Conservation (phyloP, 352 stramenopile genomes). For the Aphanomyces invadans region DNA sequence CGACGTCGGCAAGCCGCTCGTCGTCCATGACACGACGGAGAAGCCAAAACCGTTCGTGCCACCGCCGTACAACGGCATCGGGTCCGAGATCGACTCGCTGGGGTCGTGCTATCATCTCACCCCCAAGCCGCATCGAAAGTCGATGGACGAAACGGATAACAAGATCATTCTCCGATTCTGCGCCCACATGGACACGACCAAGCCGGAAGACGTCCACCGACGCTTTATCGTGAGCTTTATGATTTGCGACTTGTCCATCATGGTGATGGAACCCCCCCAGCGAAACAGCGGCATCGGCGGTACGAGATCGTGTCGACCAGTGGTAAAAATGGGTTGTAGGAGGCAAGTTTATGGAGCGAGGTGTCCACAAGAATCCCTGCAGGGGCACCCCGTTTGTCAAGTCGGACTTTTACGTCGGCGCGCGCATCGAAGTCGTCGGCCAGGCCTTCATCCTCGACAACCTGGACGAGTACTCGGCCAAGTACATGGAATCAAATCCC, state of each 20-base stretch:
- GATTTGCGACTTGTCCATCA: slow-evolving; percentile 67
- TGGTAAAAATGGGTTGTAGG: slow-evolving; percentile 47
- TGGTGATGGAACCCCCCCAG: slow-evolving; percentile 65
- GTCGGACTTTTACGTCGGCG: slow-evolving; percentile 71
- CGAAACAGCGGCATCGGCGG: slow-evolving; percentile 64
- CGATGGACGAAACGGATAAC: slow-evolving; percentile 68
- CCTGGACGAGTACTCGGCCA: slow-evolving; percentile 80
- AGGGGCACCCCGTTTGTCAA: slow-evolving; percentile 37
- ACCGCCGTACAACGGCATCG: slow-evolving; percentile 51
- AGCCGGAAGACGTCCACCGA: slow-evolving; percentile 57
- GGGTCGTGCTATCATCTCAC: slow-evolving; percentile 79
- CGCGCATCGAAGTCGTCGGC: slow-evolving; percentile 51
- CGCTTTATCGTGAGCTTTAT: slow-evolving; percentile 73
- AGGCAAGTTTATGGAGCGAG: slow-evolving; percentile 51
- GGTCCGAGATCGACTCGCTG: slow-evolving; percentile 81
- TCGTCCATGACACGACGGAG: slow-evolving; percentile 32
- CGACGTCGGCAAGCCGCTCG: slow-evolving; percentile 37
- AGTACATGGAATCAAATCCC: slow-evolving; percentile 68
- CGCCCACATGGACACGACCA: slow-evolving; percentile 53
- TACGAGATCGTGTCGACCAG: slow-evolving; percentile 13
- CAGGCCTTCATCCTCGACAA: slow-evolving; percentile 65
- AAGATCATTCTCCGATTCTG: slow-evolving; percentile 71
- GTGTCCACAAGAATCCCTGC: slow-evolving; percentile 23
- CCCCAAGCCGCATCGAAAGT: slow-evolving; percentile 79
- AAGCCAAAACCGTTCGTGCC: slow-evolving; percentile 38